Conservation (phyloP, 1,284 basidiomycete genomes). For the Macrocybe sp. region DNA sequence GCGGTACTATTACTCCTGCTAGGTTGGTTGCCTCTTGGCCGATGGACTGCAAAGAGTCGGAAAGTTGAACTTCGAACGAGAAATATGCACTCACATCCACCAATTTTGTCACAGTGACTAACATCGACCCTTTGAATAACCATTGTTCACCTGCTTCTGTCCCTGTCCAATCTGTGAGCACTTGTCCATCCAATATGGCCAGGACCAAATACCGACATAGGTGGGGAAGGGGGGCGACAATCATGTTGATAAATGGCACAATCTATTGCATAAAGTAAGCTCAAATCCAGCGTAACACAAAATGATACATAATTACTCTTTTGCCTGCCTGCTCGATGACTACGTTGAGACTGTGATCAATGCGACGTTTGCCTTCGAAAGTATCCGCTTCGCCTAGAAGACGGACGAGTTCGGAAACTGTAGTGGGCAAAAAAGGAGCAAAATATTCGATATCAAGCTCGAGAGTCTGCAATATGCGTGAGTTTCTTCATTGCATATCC, state of each 20-base stretch:
- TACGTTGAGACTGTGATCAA: conserved; percentile 66
- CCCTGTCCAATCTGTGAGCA: conserved; percentile 39
- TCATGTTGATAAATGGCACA: conserved; percentile 59
- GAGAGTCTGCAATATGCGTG: conserved; percentile 40
- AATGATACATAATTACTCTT: conserved; percentile 37
- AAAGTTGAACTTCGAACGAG: neutral
- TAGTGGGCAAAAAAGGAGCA: conserved; percentile 50
- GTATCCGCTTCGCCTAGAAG: conserved; percentile 77
- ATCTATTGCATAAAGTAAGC: conserved; percentile 41
- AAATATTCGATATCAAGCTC: conserved; percentile 57
- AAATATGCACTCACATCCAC: conserved; percentile 46
- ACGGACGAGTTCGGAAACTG: conserved; percentile 57
- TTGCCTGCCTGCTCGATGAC: conserved; percentile 67
- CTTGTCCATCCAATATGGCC: neutral
- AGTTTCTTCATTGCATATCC: conserved; percentile 2
- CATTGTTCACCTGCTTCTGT: conserved; percentile 65
- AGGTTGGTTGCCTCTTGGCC: conserved; percentile 57
- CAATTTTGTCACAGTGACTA: conserved; percentile 70
- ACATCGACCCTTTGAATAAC: conserved; percentile 73
- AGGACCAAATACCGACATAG: conserved; percentile 54
- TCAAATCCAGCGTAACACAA: neutral
- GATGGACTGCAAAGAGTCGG: conserved; percentile 41
- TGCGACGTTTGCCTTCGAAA: conserved; percentile 72
- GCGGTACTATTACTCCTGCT: conserved; percentile 58
- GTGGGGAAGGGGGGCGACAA: conserved; percentile 66